Percentiles rank a stretch among this genome's conserved stretches.
Evolutionary conservation across 768 basidiomycete species (phyloP).

Genomic region (Leucocoprinus leucothites): DNA sequence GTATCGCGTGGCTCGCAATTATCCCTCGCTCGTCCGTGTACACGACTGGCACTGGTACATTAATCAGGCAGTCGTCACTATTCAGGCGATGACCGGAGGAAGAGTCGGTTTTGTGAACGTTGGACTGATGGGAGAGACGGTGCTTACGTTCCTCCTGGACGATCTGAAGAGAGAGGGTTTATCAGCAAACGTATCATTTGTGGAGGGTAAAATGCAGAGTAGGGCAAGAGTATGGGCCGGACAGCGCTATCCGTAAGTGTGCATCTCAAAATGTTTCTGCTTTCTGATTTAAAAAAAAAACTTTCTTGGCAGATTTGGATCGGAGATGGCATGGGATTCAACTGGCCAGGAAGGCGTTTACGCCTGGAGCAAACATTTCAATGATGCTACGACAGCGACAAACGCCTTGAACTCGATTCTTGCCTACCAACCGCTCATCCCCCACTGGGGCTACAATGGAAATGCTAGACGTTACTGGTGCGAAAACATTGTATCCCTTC

Average conservation of each 20-base stretch:
- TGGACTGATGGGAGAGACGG: conserved; percentile 59
- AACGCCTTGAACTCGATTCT: conserved; percentile 55
- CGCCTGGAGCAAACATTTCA: conserved; percentile 52
- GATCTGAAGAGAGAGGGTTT: conserved; percentile 53
- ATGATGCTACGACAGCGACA: conserved; percentile 44
- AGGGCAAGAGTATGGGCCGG: conserved; percentile 44
- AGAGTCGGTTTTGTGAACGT: conserved; percentile 41
- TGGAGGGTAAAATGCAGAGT: conserved; percentile 44
- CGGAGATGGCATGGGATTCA: conserved; percentile 58
- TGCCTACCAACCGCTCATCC: conserved; percentile 52
- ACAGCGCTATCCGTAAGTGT: conserved; percentile 47
- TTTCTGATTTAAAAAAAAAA: conserved; percentile 4
- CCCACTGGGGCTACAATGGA: conserved; percentile 63
- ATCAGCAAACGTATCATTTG: conserved; percentile 41
- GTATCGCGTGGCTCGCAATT: conserved; percentile 57
- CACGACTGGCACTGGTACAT: conserved; percentile 58
- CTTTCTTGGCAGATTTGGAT: conserved; percentile 40
- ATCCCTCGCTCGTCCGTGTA: conserved; percentile 42
- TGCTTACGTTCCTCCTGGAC: conserved; percentile 41
- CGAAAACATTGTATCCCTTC: conserved; percentile 9
- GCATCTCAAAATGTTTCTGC: neutral
- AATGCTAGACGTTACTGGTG: conserved; percentile 58
- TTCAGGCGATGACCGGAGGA: conserved; percentile 42
- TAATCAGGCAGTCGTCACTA: conserved; percentile 49
- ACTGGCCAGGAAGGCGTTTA: conserved; percentile 60